phyloP scores from a whole-genome alignment of 140 eudicot species.

The Senecio squalidus region DNA sequence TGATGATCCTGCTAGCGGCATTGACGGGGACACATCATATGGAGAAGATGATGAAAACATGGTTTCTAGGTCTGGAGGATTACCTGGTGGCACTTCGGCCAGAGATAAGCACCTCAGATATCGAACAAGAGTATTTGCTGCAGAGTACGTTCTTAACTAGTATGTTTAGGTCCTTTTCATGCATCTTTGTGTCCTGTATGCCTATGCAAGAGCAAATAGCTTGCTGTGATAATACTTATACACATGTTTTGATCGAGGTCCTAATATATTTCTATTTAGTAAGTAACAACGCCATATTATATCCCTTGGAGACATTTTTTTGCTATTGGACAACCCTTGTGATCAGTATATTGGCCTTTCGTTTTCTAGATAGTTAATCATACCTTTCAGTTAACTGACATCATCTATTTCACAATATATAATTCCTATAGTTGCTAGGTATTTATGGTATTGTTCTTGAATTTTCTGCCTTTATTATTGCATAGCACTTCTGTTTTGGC shows the following conservation, averaged over 20 bases:
- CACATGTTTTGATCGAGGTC: neutral
- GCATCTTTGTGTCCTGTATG: constrained; percentile 3
- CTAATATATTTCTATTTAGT: too few species aligned
- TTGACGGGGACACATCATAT: constrained; percentile 47
- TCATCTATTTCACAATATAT: neutral
- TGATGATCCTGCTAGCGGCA: constrained; percentile 48
- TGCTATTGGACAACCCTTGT: too few species aligned
- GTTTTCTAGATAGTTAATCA: neutral
- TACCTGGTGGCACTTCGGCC: constrained; percentile 30
- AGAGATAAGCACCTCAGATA: constrained; percentile 86
- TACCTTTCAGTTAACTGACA: neutral
- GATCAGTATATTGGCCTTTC: too few species aligned
- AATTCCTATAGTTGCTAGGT: neutral
- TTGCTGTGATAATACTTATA: neutral
- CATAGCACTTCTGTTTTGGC: neutral
- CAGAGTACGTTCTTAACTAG: constrained; percentile 50
- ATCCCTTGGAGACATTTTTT: too few species aligned
- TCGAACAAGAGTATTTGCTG: constrained; percentile 95
- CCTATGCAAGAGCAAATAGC: neutral
- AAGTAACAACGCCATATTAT: too few species aligned
- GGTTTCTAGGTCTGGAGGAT: constrained; percentile 63
- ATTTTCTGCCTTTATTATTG: neutral
- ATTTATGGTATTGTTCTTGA: neutral
- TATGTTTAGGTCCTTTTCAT: constrained; percentile 3
- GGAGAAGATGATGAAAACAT: constrained; percentile 93